Base-by-base conservation (phyloP, 768 basidiomycete genomes). In the Solioccasus polychromus region DNA sequence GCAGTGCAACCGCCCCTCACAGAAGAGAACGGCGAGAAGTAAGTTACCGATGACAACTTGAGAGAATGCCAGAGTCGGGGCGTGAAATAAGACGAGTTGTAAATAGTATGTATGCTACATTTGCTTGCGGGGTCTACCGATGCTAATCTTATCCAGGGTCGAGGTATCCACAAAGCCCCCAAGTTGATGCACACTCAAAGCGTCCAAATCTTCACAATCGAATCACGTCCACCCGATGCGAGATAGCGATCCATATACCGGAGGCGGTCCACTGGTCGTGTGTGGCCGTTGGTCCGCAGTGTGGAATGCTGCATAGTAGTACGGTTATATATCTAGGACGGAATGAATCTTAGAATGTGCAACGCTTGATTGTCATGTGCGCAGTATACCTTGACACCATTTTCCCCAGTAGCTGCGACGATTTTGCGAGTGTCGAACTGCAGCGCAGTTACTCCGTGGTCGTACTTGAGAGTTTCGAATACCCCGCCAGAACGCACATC, bases 231-330 rank as follows among this genome's bases (percentile, higher is more conserved):
- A 26, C 96, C 96, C 8, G 89, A 88, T 23, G 90, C 84, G 36
- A 97, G 74, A 68, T 96, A 99, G 38, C 87, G 83, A 67, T 98
- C 96, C 85, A 96, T 95, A 69, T 95, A 98, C 38, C 96, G 80
- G 51, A 98, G 71, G 53, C 78, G 79, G 68, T 93, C 90, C 23
- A 85, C 86, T 1, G 95, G 94, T 50, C 80, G 82, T 15, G 79
- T 88, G 66, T 99, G 96, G n/a, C 96, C 96, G 62, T 97, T 98
- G 5, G 87, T 91, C 35, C 77, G 64, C 36, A 99, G 67, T 22
- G 85, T 79, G 10, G 91, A 88, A 49, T 92, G 85, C 59, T 94
- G 88, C 73, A 86, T 83, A 51, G 83, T 91, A 8, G 92, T 97
- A 23, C 96, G 86, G 65, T 98, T 99, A 69, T 93, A 98, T 28